Evolutionary conservation across 2,329 filamentous ascomycete species (phyloP), one percentile per base, ranked within the genome.

Genomic region (Ascochyta pisi): DNA sequence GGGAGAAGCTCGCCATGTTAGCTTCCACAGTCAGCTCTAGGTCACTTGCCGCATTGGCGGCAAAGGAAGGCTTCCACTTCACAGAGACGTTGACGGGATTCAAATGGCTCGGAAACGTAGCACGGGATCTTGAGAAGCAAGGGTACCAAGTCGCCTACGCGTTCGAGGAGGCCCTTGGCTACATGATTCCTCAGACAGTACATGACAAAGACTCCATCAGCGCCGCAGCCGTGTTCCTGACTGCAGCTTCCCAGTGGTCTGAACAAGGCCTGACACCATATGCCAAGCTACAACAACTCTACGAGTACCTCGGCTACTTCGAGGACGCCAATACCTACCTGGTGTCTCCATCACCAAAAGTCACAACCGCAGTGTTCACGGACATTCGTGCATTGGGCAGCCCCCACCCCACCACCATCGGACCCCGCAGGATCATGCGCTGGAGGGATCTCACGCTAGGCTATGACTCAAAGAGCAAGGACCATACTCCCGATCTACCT

Each of bases 91-190:
- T 89, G 27, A 89, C 86, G 0, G 86, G 86, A 1, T 89, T 89
- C 76, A 89, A 89, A 69, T 89, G 86, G 86, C 81, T 89, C 59
- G 86, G 85, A 2, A 88, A 87, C 59, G 78, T 83, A 41, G 83
- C 84, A 1, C 79, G 81, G 16, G 75, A 81, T n/a, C 77, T 87
- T 2, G 76, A 67, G 2, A 60, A 52, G n/a, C 41, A 69, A 37
- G 83, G 82, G 23, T 83, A 82, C 61, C 75, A 80, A 22, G 80
- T 83, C 0, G 75, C 80, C 0, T 88, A 83, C 64, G 85, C 85
- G 1, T 89, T 85, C 61, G 86, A 89, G 71, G 86, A 89, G 73
- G 86, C 86, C 7, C 80, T 89, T 22, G 86, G 86, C 1, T 89
- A 87, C 70, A 88, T 88, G 86, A 86, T 88, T 50, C 80, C 85